Conservation (phyloP, 2,329 filamentous ascomycete species). For the Lecanicillium sp. region DNA sequence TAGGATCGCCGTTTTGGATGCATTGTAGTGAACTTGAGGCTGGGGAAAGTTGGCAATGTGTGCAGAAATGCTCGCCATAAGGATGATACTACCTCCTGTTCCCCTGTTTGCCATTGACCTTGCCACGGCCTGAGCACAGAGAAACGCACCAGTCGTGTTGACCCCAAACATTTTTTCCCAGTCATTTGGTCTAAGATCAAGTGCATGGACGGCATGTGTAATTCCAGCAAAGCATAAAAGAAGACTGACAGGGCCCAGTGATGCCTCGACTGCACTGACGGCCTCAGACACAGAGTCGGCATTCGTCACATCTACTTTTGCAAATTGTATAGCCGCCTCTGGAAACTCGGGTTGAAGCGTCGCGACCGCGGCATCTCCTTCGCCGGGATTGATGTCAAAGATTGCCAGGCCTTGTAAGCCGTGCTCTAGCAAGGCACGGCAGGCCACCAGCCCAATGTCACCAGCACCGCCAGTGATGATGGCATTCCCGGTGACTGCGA, state of each 20-base stretch:
- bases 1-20: slow-evolving; percentile 58
- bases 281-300: neutral
- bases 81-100: slow-evolving; percentile 52
- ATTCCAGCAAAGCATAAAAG: slow-evolving; percentile 6
- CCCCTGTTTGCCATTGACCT: slow-evolving; percentile 12
- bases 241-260: neutral
- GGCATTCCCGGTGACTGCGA: slow-evolving; percentile 16
- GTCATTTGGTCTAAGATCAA: too few species aligned
- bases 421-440: slow-evolving; percentile 22
- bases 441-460: slow-evolving; percentile 19
- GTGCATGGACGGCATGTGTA: slow-evolving; percentile 2
- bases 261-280: neutral
- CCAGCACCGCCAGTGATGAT: slow-evolving; percentile 23
- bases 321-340: neutral
- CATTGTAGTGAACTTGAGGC: slow-evolving; percentile 62
- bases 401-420: slow-evolving; percentile 21
- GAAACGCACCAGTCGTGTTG: too few species aligned
- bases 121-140: too few species aligned
- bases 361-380: neutral
- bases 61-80: slow-evolving; percentile 60
- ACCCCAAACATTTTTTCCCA: too few species aligned
- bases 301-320: slow-evolving; percentile 3
- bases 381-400: slow-evolving; percentile 14
- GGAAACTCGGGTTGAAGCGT: slow-evolving; percentile 1
- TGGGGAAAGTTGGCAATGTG: slow-evolving; percentile 34